Percentiles rank a stretch among this genome's conserved stretches.
phyloP scores from a whole-genome alignment of 441 rosid species.

The Biscutella auriculata region DNA sequence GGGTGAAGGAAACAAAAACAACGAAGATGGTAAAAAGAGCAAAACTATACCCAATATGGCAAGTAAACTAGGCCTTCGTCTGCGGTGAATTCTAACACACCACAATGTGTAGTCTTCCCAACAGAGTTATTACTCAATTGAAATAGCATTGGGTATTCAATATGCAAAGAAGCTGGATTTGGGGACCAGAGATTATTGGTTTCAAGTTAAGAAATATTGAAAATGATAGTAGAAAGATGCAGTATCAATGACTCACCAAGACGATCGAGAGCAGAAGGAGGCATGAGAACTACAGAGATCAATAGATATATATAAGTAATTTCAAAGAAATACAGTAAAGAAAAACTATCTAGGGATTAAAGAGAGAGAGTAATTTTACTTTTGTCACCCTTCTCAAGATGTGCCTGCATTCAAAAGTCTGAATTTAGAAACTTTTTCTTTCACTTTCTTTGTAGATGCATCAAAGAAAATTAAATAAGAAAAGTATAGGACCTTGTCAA shows the following conservation, averaged over 20 bases:
- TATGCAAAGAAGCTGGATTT: conserved; percentile 37
- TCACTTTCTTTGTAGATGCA: neutral
- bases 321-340: neutral
- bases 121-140: conserved; percentile 31
- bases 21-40: neutral
- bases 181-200: neutral
- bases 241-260: conserved; percentile 30
- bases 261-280: conserved; percentile 59
- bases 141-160: conserved; percentile 57
- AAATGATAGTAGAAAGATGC: neutral
- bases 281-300: conserved; percentile 43
- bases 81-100: conserved; percentile 55
- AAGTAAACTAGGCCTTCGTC: conserved; percentile 56
- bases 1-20: neutral
- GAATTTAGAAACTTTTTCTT: neutral
- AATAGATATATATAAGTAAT: neutral
- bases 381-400: conserved; percentile 72
- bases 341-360: neutral
- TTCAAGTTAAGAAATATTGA: neutral
- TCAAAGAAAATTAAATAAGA: neutral
- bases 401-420: conserved; percentile 35
- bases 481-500: conserved; percentile 48
- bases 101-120: conserved; percentile 45
- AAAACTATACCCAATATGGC: conserved; percentile 46
- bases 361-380: conserved; percentile 24